These are phyloP conservation scores for Circinella umbellata DNA, from an alignment of 371 early-diverging fungal genomes.

Conservation along the genomic window DNA sequence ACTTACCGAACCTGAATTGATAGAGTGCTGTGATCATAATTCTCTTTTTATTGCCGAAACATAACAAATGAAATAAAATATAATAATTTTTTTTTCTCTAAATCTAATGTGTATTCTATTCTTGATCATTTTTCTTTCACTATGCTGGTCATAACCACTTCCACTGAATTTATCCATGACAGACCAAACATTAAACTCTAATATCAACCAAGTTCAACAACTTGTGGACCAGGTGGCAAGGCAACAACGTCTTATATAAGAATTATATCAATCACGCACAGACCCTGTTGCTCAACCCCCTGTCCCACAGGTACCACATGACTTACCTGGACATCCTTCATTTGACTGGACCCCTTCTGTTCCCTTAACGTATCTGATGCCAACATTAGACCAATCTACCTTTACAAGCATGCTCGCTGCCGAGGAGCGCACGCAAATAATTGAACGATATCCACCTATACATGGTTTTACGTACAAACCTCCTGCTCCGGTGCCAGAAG, in stretches of 20 bases:
- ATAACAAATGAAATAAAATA: neutral
- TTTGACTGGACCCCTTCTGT: constrained; percentile 11
- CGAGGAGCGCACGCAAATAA: constrained; percentile 12
- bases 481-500: neutral
- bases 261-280: neutral
- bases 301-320: neutral
- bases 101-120: neutral
- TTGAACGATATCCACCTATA: constrained; percentile 12
- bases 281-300: neutral
- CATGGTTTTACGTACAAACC: constrained; percentile 9
- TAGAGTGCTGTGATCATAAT: constrained; percentile 6
- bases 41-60: neutral
- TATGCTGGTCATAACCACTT: constrained; percentile 8
- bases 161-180: neutral
- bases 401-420: constrained; percentile 8
- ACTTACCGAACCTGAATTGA: neutral
- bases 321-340: constrained; percentile 10
- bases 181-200: neutral
- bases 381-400: neutral
- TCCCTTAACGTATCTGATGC: neutral
- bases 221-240: constrained; percentile 3
- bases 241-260: constrained; percentile 2
- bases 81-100: neutral
- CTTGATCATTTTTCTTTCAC: constrained; percentile 1
- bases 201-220: neutral